Evolutionary conservation across 371 early-diverging fungal genomes (phyloP), one percentile per base, ranked within the genome.

Genomic region (Mucor saturninus): DNA sequence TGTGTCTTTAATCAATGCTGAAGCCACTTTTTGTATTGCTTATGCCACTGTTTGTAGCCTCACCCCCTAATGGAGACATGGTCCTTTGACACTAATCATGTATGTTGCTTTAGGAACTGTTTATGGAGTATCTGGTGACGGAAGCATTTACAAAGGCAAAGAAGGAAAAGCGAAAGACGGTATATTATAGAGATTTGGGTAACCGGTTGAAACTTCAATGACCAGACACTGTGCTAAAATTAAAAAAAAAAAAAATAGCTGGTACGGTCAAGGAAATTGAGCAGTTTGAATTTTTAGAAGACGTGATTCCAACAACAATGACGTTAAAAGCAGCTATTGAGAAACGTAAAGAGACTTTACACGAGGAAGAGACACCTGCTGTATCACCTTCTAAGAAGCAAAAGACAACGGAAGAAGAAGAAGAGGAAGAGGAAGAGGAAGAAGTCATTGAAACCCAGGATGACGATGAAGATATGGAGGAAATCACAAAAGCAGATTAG

Each of bases 151-250:
- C 83, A 31, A 74, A 84, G 48, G 89, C 92, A 1, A 81, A 85
- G 49, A 64, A 80, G 51, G 91, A 91, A 26, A 89, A 88, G 65
- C 78, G 93, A 74, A 90, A 89, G 67, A 90, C 89, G 0, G 80
- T 94, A 1, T 83, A 71, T 46, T 94, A 93, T 67, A 85, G 83
- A 68, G 93, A 94, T 71, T 79, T 92, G 43, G 91, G 89, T 82
- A 86, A 38, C 21, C 21, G 21, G 21, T 21, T 21, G 21, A 21
- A 21, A 21, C 21, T 21, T 21, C 21, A 21, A 21, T 21, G 1
- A 21, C 21, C 21, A 21, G 21, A 21, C 21, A 21, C 21, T 21
- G 21, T 21, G 21, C 21, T 21, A 21, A 21, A 21, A 21, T 21
- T 21, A 21, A 21, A 21, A 21, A 21, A 21, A 21, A 21, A 21